Conservation (phyloP, 108 stramenopile species). For the Cyclostephanos tholiformis region DNA sequence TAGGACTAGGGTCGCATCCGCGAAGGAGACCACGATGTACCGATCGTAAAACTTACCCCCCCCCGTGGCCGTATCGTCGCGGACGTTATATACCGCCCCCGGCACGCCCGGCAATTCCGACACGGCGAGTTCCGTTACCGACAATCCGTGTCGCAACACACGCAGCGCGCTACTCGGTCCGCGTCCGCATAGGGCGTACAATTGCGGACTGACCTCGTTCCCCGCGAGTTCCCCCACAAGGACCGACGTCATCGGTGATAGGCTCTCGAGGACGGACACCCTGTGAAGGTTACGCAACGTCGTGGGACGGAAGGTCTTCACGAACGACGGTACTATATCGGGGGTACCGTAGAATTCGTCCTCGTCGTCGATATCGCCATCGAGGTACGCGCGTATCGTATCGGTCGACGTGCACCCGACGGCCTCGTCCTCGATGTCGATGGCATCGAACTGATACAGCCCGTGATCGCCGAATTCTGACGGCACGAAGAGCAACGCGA, state of each 20-base stretch:
- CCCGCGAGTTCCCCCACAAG: conserved; percentile 91
- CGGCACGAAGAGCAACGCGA: conserved; percentile 90
- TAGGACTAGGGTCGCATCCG: conserved; percentile 95
- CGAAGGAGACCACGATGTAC: conserved; percentile 97
- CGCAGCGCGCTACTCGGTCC: conserved; percentile 86
- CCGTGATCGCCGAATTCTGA: conserved; percentile 96
- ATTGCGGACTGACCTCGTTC: conserved; percentile 92
- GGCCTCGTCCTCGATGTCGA: conserved; percentile 79
- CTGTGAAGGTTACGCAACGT: conserved; percentile 78
- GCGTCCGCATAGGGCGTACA: conserved; percentile 90
- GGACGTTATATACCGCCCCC: conserved; percentile 91
- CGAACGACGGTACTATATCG: conserved; percentile 52
- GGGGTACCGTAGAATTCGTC: conserved; percentile 42
- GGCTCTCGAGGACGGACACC: conserved; percentile 78
- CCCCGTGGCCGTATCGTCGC: conserved; percentile 52
- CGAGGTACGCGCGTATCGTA: conserved; percentile 39
- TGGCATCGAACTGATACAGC: conserved; percentile 93
- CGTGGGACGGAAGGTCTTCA: conserved; percentile 79
- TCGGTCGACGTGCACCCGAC: conserved; percentile 56
- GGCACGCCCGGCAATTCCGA: conserved; percentile 94
- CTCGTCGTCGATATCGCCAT: conserved; percentile 22
- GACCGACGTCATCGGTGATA: conserved; percentile 87
- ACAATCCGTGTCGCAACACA: conserved; percentile 88
- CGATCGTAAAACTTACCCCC: conserved; percentile 55
- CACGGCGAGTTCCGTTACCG: conserved; percentile 93